Conservation (phyloP, 768 basidiomycete species). For the Vararia minispora region DNA sequence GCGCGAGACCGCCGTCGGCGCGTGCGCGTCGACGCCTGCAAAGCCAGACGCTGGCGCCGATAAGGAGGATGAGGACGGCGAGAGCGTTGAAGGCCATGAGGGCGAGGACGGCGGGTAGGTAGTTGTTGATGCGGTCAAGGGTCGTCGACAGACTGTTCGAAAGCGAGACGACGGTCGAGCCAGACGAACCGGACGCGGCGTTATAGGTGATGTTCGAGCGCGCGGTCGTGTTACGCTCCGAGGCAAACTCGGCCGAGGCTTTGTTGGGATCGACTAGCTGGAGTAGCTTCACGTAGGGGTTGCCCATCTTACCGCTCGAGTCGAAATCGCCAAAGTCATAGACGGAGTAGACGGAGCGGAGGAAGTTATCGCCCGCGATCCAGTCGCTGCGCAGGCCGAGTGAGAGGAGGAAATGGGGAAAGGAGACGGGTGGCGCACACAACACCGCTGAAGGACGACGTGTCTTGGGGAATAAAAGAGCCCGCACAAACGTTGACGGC, state of each 20-base stretch:
- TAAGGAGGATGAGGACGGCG: constrained; percentile 44
- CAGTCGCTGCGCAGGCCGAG: constrained; percentile 45
- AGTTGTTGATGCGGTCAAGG: constrained; percentile 50
- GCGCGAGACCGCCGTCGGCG: constrained; percentile 20
- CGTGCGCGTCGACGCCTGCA: constrained; percentile 35
- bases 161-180: constrained; percentile 37
- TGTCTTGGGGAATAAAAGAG: constrained; percentile 57
- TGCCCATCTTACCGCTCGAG: constrained; percentile 48
- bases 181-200: constrained; percentile 25
- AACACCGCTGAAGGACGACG: constrained; percentile 48
- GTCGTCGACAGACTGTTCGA: constrained; percentile 47
- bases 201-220: constrained; percentile 60
- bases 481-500: constrained; percentile 52
- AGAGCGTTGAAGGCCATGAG: constrained; percentile 72
- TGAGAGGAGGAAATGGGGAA: neutral
- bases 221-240: constrained; percentile 51
- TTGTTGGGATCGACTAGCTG: constrained; percentile 55
- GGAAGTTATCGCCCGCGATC: constrained; percentile 73
- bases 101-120: constrained; percentile 64
- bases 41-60: constrained; percentile 41
- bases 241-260: constrained; percentile 64
- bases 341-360: constrained; percentile 72
- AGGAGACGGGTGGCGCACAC: constrained; percentile 22
- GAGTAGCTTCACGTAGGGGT: constrained; percentile 70
- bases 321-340: constrained; percentile 82